Evolutionary conservation across 2,329 filamentous ascomycete genomes (phyloP).

Genomic region (Coniochaeta ligniaria): DNA sequence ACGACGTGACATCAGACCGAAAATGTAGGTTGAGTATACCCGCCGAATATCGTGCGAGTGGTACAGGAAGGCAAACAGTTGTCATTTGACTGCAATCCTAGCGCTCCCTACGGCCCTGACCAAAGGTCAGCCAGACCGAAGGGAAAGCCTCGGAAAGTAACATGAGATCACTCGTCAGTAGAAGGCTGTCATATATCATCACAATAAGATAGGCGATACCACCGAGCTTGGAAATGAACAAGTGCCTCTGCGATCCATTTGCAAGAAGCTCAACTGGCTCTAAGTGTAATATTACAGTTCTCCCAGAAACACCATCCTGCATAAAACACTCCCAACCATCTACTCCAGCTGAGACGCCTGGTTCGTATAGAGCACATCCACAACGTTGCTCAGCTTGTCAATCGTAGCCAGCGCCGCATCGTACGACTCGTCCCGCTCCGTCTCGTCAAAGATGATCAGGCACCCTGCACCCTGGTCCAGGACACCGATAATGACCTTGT

Average conservation of each 20-base stretch:
- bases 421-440: slow-evolving; percentile 85
- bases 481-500: slow-evolving; percentile 97
- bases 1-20: background rate
- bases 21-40: too few species aligned
- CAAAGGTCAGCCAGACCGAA: too few species aligned
- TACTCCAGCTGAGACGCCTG: slow-evolving; percentile 94
- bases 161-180: too few species aligned
- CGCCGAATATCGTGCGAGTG: too few species aligned
- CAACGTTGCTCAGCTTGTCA: slow-evolving; percentile 93
- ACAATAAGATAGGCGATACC: too few species aligned
- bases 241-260: background rate
- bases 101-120: too few species aligned
- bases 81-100: too few species aligned
- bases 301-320: background rate
- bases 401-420: slow-evolving; percentile 92
- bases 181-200: too few species aligned
- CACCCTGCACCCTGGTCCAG: slow-evolving; percentile 96
- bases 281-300: slow-evolving; percentile 1
- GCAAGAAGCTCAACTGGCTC: background rate
- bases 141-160: too few species aligned
- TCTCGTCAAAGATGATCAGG: slow-evolving; percentile 95
- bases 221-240: background rate
- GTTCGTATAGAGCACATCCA: slow-evolving; percentile 96
- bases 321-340: background rate
- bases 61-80: too few species aligned